Percentiles rank a stretch among this genome's conserved stretches.
phyloP scores from a whole-genome alignment of 1,284 basidiomycete genomes.

The Heterobasidion annosum region DNA sequence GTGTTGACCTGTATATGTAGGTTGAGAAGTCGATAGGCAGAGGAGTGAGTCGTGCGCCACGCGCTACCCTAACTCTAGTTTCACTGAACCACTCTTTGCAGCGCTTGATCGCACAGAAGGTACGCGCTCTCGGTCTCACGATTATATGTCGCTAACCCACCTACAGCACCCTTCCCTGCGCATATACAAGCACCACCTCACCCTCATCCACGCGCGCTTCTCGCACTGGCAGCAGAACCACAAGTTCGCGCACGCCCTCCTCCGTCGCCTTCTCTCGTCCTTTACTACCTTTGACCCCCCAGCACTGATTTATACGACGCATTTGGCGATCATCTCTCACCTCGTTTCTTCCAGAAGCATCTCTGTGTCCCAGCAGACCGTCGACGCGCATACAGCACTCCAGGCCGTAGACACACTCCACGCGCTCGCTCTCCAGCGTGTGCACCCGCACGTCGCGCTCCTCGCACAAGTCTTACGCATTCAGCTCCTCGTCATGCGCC shows the following conservation, averaged over 20 bases:
- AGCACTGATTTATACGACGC: slow-evolving; percentile 40
- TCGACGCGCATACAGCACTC: slow-evolving; percentile 30
- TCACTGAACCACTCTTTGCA: slow-evolving; percentile 15
- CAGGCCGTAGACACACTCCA: slow-evolving; percentile 33
- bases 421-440: slow-evolving; percentile 25
- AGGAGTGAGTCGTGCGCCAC: slow-evolving; percentile 26
- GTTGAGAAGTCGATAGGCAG: slow-evolving; percentile 42
- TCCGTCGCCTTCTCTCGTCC: slow-evolving; percentile 44
- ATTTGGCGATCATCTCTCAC: slow-evolving; percentile 43
- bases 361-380: slow-evolving; percentile 14
- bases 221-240: slow-evolving; percentile 43
- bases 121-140: slow-evolving; percentile 13
- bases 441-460: slow-evolving; percentile 34
- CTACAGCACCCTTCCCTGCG: slow-evolving; percentile 51
- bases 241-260: slow-evolving; percentile 46
- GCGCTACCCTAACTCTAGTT: not conserved
- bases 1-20: slow-evolving; percentile 15
- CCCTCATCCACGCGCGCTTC: slow-evolving; percentile 49
- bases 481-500: slow-evolving; percentile 39
- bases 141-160: not conserved
- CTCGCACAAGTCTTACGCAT: slow-evolving; percentile 42
- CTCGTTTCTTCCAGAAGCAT: slow-evolving; percentile 16
- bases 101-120: slow-evolving; percentile 58
- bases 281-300: slow-evolving; percentile 39
- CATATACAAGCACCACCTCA: slow-evolving; percentile 46